Conservation (phyloP, 1,284 basidiomycete genomes). For the Pyrrhoderma lamaoense region DNA sequence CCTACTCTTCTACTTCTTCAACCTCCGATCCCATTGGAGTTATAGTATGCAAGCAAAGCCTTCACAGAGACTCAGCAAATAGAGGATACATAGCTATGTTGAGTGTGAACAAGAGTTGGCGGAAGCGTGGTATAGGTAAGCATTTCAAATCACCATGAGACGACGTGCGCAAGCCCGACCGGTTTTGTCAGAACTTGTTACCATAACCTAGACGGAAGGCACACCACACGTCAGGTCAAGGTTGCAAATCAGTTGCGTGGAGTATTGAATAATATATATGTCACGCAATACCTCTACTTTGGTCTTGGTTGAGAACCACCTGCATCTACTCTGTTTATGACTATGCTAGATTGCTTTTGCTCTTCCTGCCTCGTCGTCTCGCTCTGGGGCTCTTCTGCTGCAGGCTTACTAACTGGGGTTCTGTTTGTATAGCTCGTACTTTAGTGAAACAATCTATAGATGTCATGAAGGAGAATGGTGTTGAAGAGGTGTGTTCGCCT, state of each 20-base stretch:
- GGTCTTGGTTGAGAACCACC: too few species aligned
- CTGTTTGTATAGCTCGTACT: slow-evolving; percentile 51
- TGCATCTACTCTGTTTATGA: too few species aligned
- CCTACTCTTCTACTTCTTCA: slow-evolving; percentile 48
- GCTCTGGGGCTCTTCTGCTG: slow-evolving; percentile 19
- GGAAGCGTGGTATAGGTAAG: slow-evolving; percentile 87
- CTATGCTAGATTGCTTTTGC: too few species aligned
- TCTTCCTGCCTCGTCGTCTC: too few species aligned
- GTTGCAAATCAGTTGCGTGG: slow-evolving; percentile 25
- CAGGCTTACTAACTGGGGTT: slow-evolving; percentile 3
- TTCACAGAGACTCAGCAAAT: slow-evolving; percentile 70
- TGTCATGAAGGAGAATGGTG: slow-evolving; percentile 73
- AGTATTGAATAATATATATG: neutral
- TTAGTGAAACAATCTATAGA: slow-evolving; percentile 75
- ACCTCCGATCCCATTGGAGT: slow-evolving; percentile 66
- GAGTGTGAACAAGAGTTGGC: slow-evolving; percentile 72
- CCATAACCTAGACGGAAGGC: too few species aligned
- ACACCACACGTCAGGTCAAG: too few species aligned
- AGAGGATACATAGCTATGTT: slow-evolving; percentile 99
- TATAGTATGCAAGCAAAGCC: slow-evolving; percentile 93
- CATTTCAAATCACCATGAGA: slow-evolving; percentile 25
- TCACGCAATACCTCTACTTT: too few species aligned
- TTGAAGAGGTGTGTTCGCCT: slow-evolving; percentile 65
- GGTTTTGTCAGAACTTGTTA: too few species aligned
- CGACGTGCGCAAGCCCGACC: too few species aligned